Evolutionary conservation across 2,329 filamentous ascomycete genomes (phyloP), one percentile per base, ranked within the genome.

Genomic region (Paraconiothyrium brasiliense): DNA sequence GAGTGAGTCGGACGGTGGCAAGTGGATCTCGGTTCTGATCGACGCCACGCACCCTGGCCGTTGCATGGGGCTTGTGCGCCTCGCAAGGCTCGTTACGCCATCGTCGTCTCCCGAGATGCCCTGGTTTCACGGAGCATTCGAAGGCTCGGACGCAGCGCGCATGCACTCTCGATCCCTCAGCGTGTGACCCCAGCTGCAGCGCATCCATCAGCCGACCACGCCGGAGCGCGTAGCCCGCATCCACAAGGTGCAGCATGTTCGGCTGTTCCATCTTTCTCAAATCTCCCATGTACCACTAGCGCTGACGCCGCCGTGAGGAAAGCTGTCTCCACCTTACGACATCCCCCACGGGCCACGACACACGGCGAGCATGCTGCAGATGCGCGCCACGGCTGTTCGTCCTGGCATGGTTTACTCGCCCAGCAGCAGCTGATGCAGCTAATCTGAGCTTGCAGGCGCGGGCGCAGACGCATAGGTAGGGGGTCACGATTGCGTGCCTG

Each of bases 41-140:
- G 27, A 22, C 52, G 39, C 39, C 52, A 55, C 20, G 35, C 50
- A 54, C 39, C 52, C 52, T 34, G 39, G 52, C 52, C 52, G 52
- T 44, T 55, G 27, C 52, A 55, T 48, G 39, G 34, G 32, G 48
- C 48, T 22, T 51, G 27, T 51, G 49, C 49, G 46, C 46, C 46
- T 52, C 34, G 32, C 39, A 32, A 54, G 52, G 52, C 39, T 14
- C 27, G 52, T 46, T 46, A 35, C 52, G 52, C 52, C 24, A 55
- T 55, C 9, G 52, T 24, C 27, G 51, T 13, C 16, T 13, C 43
- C 10, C n/a, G 10, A 24, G 7, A 32, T 8, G 24, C 9, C 46
- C 7, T 8, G 10, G 30, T 48, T 4, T 10, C 3, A 30, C 13
- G 46, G 24, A 48, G 20, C n/a, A 30, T 48, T 32, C 46, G 46